Percentiles rank a stretch among this genome's conserved stretches.
phyloP scores from a whole-genome alignment of 495 filamentous ascomycete genomes.

The Tuber brumale region DNA sequence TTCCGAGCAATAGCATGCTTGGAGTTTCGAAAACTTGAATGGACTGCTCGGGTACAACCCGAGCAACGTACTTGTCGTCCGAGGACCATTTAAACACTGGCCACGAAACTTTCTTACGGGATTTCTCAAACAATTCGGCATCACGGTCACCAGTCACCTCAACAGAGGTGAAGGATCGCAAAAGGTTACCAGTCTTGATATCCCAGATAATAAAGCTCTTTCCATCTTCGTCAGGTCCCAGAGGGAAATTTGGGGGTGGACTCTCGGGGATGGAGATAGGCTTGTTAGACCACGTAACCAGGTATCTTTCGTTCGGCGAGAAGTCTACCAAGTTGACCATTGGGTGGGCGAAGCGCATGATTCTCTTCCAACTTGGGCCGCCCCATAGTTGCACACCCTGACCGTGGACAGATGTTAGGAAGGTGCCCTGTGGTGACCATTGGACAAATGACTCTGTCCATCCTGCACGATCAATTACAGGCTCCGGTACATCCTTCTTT shows the following conservation, averaged over 20 bases:
- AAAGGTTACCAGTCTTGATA: conserved; percentile 76
- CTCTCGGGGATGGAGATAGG: conserved; percentile 84
- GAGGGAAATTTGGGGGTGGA: conserved; percentile 58
- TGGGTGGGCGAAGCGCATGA: conserved; percentile 88
- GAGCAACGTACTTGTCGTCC: conserved; percentile 92
- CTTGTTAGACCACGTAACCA: conserved; percentile 92
- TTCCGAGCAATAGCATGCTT: conserved; percentile 81
- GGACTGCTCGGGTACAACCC: conserved; percentile 77
- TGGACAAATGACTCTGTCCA: conserved; percentile 98
- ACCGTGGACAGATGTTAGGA: conserved; percentile 83
- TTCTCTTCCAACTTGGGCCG: conserved; percentile 76
- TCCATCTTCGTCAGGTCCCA: conserved; percentile 87
- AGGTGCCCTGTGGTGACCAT: conserved; percentile 94
- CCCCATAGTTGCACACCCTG: conserved; percentile 98
- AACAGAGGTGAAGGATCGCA: conserved; percentile 85
- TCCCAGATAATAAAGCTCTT: conserved; percentile 99
- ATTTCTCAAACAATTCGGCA: conserved; percentile 52
- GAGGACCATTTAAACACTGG: conserved; percentile 98
- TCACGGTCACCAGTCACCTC: conserved; percentile 48
- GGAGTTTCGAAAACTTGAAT: conserved; percentile 94
- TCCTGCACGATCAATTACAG: conserved; percentile 77
- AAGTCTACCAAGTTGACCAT: conserved; percentile 94
- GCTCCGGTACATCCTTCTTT: conserved; percentile 82
- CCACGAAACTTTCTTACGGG: conserved; percentile 91
- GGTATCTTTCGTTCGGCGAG: conserved; percentile 84